These are phyloP conservation scores for Metrosideros polymorpha DNA, from an alignment of 441 rosid species.

Conservation along the genomic window DNA sequence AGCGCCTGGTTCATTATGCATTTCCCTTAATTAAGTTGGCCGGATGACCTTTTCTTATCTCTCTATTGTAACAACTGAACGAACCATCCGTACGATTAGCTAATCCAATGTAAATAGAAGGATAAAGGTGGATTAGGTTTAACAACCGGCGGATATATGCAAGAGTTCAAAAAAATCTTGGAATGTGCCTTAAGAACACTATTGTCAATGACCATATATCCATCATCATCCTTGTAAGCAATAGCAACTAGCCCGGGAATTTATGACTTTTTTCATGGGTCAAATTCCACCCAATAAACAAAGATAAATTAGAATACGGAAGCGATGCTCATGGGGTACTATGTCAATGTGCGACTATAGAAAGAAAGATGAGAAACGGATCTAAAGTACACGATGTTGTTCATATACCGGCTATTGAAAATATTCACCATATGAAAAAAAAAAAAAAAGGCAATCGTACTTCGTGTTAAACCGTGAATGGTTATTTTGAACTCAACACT, in stretches of 20 bases:
- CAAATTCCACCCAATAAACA: background rate
- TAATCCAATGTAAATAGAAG: no score
- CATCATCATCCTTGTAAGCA: background rate
- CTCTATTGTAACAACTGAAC: no score
- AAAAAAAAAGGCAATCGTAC: no score
- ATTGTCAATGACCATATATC: background rate
- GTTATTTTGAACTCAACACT: background rate
- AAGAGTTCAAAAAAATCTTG: background rate
- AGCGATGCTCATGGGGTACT: background rate
- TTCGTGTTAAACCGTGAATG: no score
- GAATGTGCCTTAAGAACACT: background rate
- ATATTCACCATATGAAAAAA: background rate
- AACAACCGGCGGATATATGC: background rate
- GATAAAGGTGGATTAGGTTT: no score
- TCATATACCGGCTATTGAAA: background rate
- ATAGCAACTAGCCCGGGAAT: background rate
- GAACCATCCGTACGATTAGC: no score
- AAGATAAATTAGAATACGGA: background rate
- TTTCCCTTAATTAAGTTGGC: background rate
- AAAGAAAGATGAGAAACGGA: background rate
- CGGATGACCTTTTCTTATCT: no score
- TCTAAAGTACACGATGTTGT: background rate
- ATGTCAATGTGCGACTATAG: background rate
- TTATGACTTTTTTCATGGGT: background rate
- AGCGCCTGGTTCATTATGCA: background rate